phyloP scores from a whole-genome alignment of 257 asterid genomes.

The Ilex aquifolium region DNA sequence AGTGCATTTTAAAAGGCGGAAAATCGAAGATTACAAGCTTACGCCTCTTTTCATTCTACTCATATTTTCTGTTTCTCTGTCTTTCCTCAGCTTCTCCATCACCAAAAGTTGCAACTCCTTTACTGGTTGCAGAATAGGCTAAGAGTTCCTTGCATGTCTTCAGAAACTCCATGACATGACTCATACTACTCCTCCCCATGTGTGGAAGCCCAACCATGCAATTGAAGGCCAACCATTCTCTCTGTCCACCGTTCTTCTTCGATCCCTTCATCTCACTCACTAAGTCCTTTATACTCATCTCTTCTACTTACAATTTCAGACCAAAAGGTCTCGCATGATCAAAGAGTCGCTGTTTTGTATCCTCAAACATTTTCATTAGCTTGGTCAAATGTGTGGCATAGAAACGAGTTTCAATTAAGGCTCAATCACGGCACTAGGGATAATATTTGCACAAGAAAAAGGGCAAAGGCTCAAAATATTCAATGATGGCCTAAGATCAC shows the following conservation, averaged over 20 bases:
- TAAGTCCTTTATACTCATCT: conserved; percentile 30
- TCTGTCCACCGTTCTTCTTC: conserved; percentile 23
- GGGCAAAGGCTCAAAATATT: no score
- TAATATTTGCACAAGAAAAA: no score
- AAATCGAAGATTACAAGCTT: no score
- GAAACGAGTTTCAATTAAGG: no score
- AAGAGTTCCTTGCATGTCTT: conserved; percentile 32
- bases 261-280: conserved; percentile 24
- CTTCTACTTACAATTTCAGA: conserved; percentile 36
- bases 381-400: no score
- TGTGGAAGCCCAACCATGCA: conserved; percentile 68
- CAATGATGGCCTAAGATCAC: no score
- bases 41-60: no score
- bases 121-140: conserved; percentile 9
- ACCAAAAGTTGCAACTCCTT: conserved; percentile 49
- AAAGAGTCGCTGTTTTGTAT: conserved; percentile 37
- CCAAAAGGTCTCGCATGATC: conserved; percentile 43
- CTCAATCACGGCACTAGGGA: no score
- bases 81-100: conserved; percentile 51
- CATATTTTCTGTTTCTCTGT: no score
- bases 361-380: conserved; percentile 46
- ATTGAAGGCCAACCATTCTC: conserved; percentile 59
- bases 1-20: no score
- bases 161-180: conserved; percentile 32
- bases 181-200: conserved; percentile 45